Evolutionary conservation across 257 asterid genomes (phyloP).

Genomic region (Fraxinus excelsior): DNA sequence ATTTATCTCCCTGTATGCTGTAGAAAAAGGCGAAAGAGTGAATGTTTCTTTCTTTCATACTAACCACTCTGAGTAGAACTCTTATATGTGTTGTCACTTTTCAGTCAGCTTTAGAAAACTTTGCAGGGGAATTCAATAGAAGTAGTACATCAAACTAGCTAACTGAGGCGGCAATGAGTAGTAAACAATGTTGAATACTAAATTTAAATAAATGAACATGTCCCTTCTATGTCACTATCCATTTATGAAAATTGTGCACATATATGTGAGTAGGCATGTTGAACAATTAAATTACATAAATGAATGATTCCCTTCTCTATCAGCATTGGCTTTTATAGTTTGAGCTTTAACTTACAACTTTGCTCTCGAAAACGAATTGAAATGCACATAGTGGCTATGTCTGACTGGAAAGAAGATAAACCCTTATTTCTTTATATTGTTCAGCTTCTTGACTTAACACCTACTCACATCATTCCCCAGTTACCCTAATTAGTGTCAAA

Average conservation of each 20-base stretch:
- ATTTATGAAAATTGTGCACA: not conserved
- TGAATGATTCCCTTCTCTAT: not conserved
- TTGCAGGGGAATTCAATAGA: not conserved
- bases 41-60: not conserved
- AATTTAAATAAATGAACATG: not conserved
- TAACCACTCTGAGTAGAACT: not conserved
- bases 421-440: not conserved
- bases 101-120: not conserved
- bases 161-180: not conserved
- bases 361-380: not conserved
- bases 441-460: not conserved
- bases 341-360: not conserved
- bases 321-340: not conserved
- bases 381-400: not conserved
- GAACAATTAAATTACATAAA: not conserved
- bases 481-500: not conserved
- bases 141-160: not conserved
- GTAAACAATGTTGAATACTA: not conserved
- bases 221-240: not conserved
- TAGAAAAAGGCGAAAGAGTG: not conserved
- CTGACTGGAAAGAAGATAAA: not conserved
- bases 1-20: not conserved
- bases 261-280: not conserved
- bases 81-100: not conserved
- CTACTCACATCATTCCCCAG: not conserved